Percentiles rank a stretch among this genome's conserved stretches.
phyloP scores from a whole-genome alignment of 768 basidiomycete genomes.

The Tubosaeta sp. region DNA sequence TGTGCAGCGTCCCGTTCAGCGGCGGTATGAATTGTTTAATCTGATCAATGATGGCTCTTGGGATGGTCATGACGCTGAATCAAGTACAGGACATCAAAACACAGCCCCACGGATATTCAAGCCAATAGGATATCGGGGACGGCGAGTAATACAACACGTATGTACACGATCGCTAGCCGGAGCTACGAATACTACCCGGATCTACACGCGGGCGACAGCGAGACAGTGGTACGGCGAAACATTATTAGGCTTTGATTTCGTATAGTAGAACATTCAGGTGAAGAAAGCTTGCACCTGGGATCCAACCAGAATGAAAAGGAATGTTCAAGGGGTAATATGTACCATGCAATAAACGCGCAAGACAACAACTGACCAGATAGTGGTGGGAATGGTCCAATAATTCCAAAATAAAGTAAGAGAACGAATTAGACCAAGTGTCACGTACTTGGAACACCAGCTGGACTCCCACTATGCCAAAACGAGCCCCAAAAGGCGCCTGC shows the following conservation, averaged over 20 bases:
- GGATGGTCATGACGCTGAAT: constrained; percentile 50
- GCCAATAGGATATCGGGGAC: constrained; percentile 18
- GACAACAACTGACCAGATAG: neutral
- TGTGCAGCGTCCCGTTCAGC: constrained; percentile 82
- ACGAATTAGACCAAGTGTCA: constrained; percentile 4
- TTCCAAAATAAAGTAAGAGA: constrained; percentile 31
- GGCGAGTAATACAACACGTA: constrained; percentile 25
- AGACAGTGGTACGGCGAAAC: constrained; percentile 10
- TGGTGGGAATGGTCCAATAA: constrained; percentile 14
- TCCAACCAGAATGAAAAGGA: constrained; percentile 11
- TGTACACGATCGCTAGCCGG: constrained; percentile 17
- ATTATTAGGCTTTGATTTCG: constrained; percentile 24
- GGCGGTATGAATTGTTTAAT: constrained; percentile 87
- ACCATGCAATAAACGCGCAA: constrained; percentile 8
- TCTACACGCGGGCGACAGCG: neutral
- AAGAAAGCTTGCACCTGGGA: constrained; percentile 2
- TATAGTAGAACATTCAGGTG: constrained; percentile 18
- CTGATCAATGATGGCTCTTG: constrained; percentile 60
- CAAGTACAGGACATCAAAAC: neutral
- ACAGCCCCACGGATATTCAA: neutral
- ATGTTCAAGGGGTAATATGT: constrained; percentile 29
- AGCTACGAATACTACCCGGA: constrained; percentile 7
- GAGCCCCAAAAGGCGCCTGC: constrained; percentile 75
- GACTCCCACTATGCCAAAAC: constrained; percentile 41
- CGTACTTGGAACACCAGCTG: constrained; percentile 17